Base-by-base conservation (phyloP, 495 filamentous ascomycete species). In the Acidomyces sp. region DNA sequence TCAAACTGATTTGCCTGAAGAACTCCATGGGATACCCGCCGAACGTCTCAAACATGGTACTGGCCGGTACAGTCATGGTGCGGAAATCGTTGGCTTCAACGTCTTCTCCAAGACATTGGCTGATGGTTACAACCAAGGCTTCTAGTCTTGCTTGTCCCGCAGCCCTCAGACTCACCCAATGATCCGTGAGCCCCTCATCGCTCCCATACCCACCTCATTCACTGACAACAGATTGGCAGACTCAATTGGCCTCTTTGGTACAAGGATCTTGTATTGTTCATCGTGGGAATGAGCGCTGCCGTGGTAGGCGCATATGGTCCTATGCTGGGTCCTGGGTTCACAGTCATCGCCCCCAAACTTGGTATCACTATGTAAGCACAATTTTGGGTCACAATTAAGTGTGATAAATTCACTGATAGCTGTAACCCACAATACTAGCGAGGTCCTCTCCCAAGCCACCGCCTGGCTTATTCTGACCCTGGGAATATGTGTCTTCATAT, bases 91-190 rank as follows among this genome's bases (percentile, higher is more conserved):
- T n/a, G n/a, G n/a, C n/a, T n/a, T n/a, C n/a, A n/a, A n/a, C n/a
- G n/a, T n/a, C n/a, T n/a, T n/a, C n/a, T n/a, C n/a, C n/a, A n/a
- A n/a, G n/a, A n/a, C n/a, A n/a, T n/a, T n/a, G n/a, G n/a, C n/a
- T n/a, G n/a, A n/a, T n/a, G n/a, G n/a, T n/a, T n/a, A n/a, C n/a
- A n/a, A n/a, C n/a, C n/a, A n/a, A n/a, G n/a, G n/a, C n/a, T n/a
- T n/a, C n/a, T n/a, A n/a, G 78, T 85, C 41, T 74, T 90, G 44
- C 69, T 93, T 29, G 75, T 85, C 16, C 78, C 82, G 1, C 82
- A 86, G 50, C 83, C 82, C 7, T 82, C 75, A 31, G 77, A 85
- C 56, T 78, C 85, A 51, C 80, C 81, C 5, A 82, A 86, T 51
- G 81, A 87, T 54, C 82, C 82, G 3, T 37, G 13, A 9, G 26